Evolutionary conservation across 23 red algal genomes (phyloP), one percentile per base, ranked within the genome.

Genomic region (Gracilaria gracilis): DNA sequence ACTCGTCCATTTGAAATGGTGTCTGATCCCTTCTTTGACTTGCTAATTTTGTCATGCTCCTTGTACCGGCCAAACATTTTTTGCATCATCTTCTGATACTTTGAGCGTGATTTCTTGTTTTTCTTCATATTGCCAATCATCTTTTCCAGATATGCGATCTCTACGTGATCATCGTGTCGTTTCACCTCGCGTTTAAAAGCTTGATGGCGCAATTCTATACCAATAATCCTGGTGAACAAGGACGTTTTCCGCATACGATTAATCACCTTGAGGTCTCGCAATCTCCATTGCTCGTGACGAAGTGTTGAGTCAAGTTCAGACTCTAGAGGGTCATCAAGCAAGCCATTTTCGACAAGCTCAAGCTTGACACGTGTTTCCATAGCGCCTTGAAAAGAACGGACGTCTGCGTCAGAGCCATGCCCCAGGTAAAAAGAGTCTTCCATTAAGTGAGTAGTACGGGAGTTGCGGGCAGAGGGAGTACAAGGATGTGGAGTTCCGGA

Each of bases 61-160:
- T 79, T 95, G 25, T 93, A 93, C 16, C 72, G 54, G 19, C 79
- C 79, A 65, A 93, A 93, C 90, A 79, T 84, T 21, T 57, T 58
- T 72, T 65, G 59, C 90, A 86, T 65, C 82, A 93, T 65, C 70
- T 93, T 93, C 58, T 80, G 87, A 91, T 80, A 91, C 84, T 89
- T 94, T 38, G 62, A 78, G 9, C 82, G 44, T 25, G 83, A 79
- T 64, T 90, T 91, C 85, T 96, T 96, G 93, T 98, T 98, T 79
- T 95, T 98, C 57, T 93, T 91, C 75, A 88, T 64, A 32, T 98
- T 98, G 38, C 80, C 69, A 57, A 98, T 93, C 92, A 95, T 95
- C 29, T 85, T 84, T 61, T 90, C 86, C 79, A 98, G 62, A 82
- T 95, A 98, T 9, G 94, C 67, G 37, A 95, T 98, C 53, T 98